Evolutionary conservation across 257 asterid species (phyloP), one percentile per base, ranked within the genome.

Genomic region (Nicotiana undulata): DNA sequence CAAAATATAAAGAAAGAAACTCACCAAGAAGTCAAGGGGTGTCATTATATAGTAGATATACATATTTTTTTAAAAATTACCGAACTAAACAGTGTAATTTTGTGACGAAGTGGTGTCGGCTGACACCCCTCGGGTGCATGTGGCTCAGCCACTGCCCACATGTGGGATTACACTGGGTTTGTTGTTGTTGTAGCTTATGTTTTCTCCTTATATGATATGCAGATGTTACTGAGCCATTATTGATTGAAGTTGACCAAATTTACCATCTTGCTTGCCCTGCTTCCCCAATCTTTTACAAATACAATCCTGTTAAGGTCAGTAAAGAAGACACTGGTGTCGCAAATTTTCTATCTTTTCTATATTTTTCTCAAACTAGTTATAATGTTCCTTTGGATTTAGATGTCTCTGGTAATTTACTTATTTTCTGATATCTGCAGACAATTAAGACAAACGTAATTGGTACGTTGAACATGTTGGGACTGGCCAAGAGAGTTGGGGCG

Each of bases 191-290:
- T 3, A 29, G 8, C 3, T 8, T 40, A 8, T 40, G 0, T 34
- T 3, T 5, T 46, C 22, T 65, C 64, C 24, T 24, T 68, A 26
- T 34, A 59, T 59, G 9, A 32, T 49, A 26, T 17, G 80, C 89
- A 96, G 99, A 96, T 91, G 98, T 96, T 65, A 96, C 98, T 0
- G 98, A 96, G 87, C 75, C 99, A 18, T 86, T 96, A 80, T 81
- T 93, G 49, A 60, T 96, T 77, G 98, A 96, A 88, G 99, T 96
- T 84, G 99, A 96, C 85, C 93, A 84, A 86, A 96, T 96, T 49
- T 96, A 96, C 84, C 98, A 96, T 88, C 98, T 96, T 86, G 99
- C 99, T 81, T 96, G 99, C 82, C 99, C 99, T 9, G 99, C 99
- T 76, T 96, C 99, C 80, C 99, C 98, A 15, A 96, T 96, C 83